phyloP scores from a whole-genome alignment of 208 protist species.

The Strigomonas oncopelti region DNA sequence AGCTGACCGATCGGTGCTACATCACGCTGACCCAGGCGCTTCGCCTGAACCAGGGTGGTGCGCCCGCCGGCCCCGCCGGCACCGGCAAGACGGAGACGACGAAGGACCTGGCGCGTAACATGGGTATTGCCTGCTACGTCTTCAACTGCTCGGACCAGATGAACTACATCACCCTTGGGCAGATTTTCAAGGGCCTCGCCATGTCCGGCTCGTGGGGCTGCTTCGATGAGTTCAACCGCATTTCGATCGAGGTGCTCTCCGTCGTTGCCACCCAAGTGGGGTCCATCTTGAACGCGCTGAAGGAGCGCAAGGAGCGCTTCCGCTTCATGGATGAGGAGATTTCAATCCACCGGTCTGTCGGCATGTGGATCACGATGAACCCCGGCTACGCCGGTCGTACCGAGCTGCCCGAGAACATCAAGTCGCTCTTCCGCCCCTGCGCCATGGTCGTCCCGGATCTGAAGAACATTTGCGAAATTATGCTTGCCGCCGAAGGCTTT shows the following conservation, averaged over 20 bases:
- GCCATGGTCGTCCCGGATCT: slow-evolving; percentile 98
- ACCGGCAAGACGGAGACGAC: slow-evolving; percentile 95
- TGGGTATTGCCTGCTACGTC: slow-evolving; percentile 93
- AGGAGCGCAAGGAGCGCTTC: slow-evolving; percentile 93
- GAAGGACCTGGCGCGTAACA: slow-evolving; percentile 93
- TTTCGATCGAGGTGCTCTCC: slow-evolving; percentile 96
- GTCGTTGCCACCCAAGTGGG: slow-evolving; percentile 98
- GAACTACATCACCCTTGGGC: slow-evolving; percentile 96
- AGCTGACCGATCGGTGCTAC: slow-evolving; percentile 98
- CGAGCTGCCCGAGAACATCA: slow-evolving; percentile 97
- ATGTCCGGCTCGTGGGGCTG: slow-evolving; percentile 97
- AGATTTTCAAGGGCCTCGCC: slow-evolving; percentile 97
- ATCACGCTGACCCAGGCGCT: slow-evolving; percentile 96
- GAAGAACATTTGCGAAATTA: slow-evolving; percentile 98
- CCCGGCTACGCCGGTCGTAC: slow-evolving; percentile 96
- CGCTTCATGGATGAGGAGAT: slow-evolving; percentile 96
- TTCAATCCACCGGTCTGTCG: slow-evolving; percentile 81
- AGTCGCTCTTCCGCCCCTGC: slow-evolving; percentile 96
- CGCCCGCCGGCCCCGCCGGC: slow-evolving; percentile 90
- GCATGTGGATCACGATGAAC: slow-evolving; percentile 98
- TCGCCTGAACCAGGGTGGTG: slow-evolving; percentile 88
- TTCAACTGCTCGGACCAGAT: slow-evolving; percentile 99
- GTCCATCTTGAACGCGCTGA: slow-evolving; percentile 97
- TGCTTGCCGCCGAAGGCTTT: slow-evolving; percentile 98
- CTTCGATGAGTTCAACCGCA: slow-evolving; percentile 98